Conservation (phyloP, 2,329 filamentous ascomycete species). For the Graphium sp. region DNA sequence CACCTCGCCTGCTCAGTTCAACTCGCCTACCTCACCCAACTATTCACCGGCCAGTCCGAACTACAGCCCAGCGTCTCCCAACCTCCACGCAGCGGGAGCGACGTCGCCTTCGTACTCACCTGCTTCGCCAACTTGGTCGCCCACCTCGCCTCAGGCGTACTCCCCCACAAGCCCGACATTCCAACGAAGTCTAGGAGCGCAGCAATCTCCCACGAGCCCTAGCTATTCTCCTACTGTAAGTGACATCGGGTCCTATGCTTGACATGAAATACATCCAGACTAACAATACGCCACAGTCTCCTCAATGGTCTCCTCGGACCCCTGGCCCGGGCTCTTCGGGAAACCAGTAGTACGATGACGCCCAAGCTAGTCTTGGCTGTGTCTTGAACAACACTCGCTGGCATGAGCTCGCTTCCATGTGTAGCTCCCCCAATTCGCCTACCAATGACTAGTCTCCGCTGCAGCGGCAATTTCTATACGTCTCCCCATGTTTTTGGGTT, state of each 20-base stretch:
- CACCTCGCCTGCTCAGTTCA: constrained; percentile 58
- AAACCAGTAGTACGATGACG: constrained; percentile 17
- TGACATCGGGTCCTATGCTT: constrained; percentile 1
- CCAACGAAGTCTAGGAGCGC: constrained; percentile 34
- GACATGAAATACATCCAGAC: constrained; percentile 1
- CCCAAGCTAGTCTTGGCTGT: constrained; percentile 15
- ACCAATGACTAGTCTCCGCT: too few relatives aligned
- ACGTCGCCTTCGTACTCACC: constrained; percentile 49
- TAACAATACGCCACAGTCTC: constrained; percentile 21
- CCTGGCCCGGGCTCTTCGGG: constrained; percentile 21
- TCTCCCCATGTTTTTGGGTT: too few relatives aligned
- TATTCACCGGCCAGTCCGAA: constrained; percentile 57
- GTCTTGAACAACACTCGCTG: constrained; percentile 18
- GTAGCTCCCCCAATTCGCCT: too few relatives aligned
- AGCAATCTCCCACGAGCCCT: constrained; percentile 49
- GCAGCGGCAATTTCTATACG: too few relatives aligned
- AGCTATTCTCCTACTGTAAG: constrained; percentile 51
- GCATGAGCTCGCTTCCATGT: too few relatives aligned
- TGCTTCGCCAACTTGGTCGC: constrained; percentile 62
- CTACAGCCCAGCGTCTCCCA: constrained; percentile 54
- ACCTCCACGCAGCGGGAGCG: constrained; percentile 23
- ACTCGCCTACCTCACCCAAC: constrained; percentile 57
- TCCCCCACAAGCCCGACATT: constrained; percentile 47
- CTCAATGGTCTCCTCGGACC: constrained; percentile 26
- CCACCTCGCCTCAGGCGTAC: constrained; percentile 50